phyloP scores from a whole-genome alignment of 169 alveolate species.

The Plasmodium gonderi region DNA sequence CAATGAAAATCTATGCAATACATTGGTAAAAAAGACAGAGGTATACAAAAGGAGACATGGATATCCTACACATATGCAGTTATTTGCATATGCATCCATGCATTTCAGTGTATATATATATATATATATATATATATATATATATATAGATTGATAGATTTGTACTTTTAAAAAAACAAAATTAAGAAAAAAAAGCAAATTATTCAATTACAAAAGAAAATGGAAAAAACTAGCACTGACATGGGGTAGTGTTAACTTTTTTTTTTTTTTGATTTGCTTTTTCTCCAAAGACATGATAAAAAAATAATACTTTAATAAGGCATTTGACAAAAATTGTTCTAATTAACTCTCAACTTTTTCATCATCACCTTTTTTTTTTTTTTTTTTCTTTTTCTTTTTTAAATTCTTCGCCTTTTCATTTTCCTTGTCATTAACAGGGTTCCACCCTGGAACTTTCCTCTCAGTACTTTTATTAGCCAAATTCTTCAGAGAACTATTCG shows the following conservation, averaged over 20 bases:
- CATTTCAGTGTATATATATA: neutral
- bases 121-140: too few species aligned
- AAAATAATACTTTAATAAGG: neutral
- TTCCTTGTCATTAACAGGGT: slow-evolving; percentile 46
- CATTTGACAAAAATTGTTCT: neutral
- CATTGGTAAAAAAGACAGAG: neutral
- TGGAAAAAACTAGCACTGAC: neutral
- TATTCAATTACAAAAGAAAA: neutral
- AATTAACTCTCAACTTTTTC: neutral
- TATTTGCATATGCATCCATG: neutral
- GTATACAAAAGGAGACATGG: neutral
- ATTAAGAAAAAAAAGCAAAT: neutral
- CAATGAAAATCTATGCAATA: neutral
- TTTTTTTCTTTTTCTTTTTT: slow-evolving; percentile 36
- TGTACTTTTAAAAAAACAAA: neutral
- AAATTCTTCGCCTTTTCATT: slow-evolving; percentile 12
- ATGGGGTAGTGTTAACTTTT: neutral
- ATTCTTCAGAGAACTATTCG: neutral
- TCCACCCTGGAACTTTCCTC: slow-evolving; percentile 69
- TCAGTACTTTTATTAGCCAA: slow-evolving; percentile 8
- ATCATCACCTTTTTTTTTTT: neutral
- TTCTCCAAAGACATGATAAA: neutral
- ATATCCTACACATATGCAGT: too few species aligned
- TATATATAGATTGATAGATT: too few species aligned
- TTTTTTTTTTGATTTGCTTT: too few species aligned